Evolutionary conservation across 768 basidiomycete genomes (phyloP), one percentile per base, ranked within the genome.

Genomic region (Tylopilus sp.): DNA sequence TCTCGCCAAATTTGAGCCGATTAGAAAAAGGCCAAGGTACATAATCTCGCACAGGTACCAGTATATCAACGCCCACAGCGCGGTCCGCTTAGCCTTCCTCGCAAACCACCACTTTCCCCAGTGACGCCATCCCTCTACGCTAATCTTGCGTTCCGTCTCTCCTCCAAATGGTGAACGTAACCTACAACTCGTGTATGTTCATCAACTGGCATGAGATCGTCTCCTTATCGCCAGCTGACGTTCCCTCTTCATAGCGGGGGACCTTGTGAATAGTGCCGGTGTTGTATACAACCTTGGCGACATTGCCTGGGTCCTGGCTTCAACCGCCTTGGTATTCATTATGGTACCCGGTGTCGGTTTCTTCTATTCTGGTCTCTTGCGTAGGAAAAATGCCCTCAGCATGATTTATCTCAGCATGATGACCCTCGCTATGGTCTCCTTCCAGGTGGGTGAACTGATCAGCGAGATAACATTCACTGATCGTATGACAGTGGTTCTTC

Each of bases 351-450:
- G 87, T 43, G 83, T 94, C 42, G 89, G 91, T 41, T 89, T 81
- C 70, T 91, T 91, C 73, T 97, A 95, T 69, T 88, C 91, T 13
- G 95, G 91, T 57, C 80, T 99, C 28, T 79, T 97, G 28, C 75
- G 95, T 44, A 75, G 95, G 53, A 98, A 98, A 71, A 97, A 97
- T 60, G 95, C 95, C 0, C 76, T 98, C 18, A 88, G 85, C 36
- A 89, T 95, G 84, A 87, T 95, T 17, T 93, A 82, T 67, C 78
- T 87, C 17, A 82, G 82, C 48, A 83, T 93, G 78, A 78, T 86
- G 59, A 79, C 81, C 0, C 62, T 93, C 12, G 93, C 85, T 0
- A 79, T 88, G 59, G 88, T 92, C 28, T 85, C 85, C 4, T 92
- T 93, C 73, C 87, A 92, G 76, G 91, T 90, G 54, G 52, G 81